These are phyloP conservation scores for Cicer judaicum DNA, from an alignment of 306 rosid genomes.

Conservation along the genomic window DNA sequence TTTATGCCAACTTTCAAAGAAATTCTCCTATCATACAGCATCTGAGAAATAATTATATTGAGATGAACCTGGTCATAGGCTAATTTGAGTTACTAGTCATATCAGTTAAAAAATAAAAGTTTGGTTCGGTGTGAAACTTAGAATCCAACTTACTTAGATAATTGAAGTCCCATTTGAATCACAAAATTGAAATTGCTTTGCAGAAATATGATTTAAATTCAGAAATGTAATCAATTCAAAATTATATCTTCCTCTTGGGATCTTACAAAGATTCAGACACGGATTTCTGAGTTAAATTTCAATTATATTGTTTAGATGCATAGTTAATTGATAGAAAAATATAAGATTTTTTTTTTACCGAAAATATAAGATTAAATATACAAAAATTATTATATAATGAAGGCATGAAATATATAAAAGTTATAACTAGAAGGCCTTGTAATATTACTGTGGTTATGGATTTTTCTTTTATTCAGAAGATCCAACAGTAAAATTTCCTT, in stretches of 20 bases:
- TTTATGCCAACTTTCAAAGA: slow-evolving; percentile 4
- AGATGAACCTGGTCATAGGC: background rate
- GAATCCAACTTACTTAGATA: background rate
- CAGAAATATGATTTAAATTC: slow-evolving; percentile 10
- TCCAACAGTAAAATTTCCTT: background rate
- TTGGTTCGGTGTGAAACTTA: background rate
- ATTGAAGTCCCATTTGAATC: background rate
- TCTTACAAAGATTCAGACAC: background rate
- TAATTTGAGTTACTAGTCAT: background rate
- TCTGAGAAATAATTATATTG: background rate
- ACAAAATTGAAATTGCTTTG: background rate
- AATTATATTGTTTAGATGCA: background rate
- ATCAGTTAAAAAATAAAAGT: too few species aligned
- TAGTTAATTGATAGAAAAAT: background rate
- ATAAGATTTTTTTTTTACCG: too few species aligned
- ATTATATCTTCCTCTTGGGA: background rate
- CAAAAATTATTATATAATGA: too few species aligned
- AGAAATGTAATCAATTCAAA: background rate
- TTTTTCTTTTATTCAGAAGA: background rate
- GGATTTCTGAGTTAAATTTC: slow-evolving; percentile 1
- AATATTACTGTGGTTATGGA: background rate
- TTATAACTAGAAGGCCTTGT: background rate
- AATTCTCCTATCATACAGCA: background rate
- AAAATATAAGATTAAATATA: too few species aligned
- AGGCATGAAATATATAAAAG: too few species aligned